A percentile compares a stretch with the other conserved stretches of the same genome.
These are phyloP conservation scores for Tolypocladium amazonense DNA, from an alignment of 2,329 filamentous ascomycete genomes.

Conservation along the genomic window DNA sequence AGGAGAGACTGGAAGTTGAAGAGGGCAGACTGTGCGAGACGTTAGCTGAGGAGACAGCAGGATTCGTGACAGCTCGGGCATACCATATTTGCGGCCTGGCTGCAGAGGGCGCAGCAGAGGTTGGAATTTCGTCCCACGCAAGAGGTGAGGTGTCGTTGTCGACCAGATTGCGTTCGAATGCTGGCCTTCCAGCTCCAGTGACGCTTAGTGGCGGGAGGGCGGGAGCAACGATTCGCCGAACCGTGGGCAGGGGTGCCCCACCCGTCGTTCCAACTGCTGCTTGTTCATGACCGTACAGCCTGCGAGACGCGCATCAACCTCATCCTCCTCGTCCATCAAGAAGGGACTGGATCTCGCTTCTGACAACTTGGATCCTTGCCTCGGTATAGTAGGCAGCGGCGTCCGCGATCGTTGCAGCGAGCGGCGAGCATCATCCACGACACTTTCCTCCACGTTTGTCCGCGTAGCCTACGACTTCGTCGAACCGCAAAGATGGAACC, in stretches of 20 bases:
- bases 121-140: not conserved
- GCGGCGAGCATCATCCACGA: not conserved
- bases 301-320: not conserved
- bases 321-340: not conserved
- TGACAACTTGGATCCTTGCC: not conserved
- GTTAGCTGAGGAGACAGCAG: not conserved
- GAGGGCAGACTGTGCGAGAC: slow-evolving; percentile 64
- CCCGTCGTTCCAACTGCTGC: not conserved
- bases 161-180: not conserved
- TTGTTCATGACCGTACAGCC: not conserved
- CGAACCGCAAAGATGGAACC: slow-evolving; percentile 52
- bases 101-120: not conserved
- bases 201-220: slow-evolving; percentile 5
- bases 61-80: not conserved
- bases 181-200: slow-evolving; percentile 6
- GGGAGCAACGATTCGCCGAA: slow-evolving; percentile 28
- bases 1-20: slow-evolving; percentile 99
- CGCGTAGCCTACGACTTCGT: not conserved
- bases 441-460: no score
- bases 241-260: slow-evolving; percentile 4
- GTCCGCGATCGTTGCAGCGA: not conserved
- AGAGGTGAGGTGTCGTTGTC: not conserved
- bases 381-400: not conserved
- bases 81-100: not conserved
- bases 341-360: not conserved